Evolutionary conservation across 2,329 filamentous ascomycete genomes (phyloP).

Genomic region (Clarireedia paspali): DNA sequence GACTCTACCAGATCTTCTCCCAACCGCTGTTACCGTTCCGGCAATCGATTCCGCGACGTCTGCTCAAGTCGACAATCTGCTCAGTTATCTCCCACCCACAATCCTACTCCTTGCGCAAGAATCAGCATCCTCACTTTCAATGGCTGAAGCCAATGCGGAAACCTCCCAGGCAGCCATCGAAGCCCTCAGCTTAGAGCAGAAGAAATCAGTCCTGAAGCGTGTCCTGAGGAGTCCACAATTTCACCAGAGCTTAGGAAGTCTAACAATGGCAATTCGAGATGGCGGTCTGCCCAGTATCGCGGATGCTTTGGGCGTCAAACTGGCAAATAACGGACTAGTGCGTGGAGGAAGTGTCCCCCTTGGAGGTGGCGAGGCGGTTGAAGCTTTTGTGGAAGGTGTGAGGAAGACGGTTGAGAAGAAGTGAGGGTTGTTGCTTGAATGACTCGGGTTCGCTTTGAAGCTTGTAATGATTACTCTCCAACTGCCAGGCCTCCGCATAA

Average conservation of each 20-base stretch:
- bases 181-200: slow-evolving; percentile 65
- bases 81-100: slow-evolving; percentile 70
- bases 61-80: slow-evolving; percentile 64
- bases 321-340: slow-evolving; percentile 80
- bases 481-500: too few species aligned
- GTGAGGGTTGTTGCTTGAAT: background rate
- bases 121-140: slow-evolving; percentile 47
- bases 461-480: too few species aligned
- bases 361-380: slow-evolving; percentile 80
- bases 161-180: slow-evolving; percentile 66
- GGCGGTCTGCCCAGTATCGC: slow-evolving; percentile 86
- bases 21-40: slow-evolving; percentile 68
- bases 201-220: slow-evolving; percentile 71
- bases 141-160: slow-evolving; percentile 59
- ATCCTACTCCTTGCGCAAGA: slow-evolving; percentile 72
- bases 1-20: slow-evolving; percentile 77
- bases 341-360: slow-evolving; percentile 72
- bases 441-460: too few species aligned
- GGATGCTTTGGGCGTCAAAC: slow-evolving; percentile 72
- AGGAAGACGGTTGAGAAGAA: slow-evolving; percentile 66
- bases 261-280: slow-evolving; percentile 83
- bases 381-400: slow-evolving; percentile 85
- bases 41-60: slow-evolving; percentile 53
- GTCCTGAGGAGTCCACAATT: slow-evolving; percentile 89
- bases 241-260: slow-evolving; percentile 72